Percentiles rank a stretch among this genome's conserved stretches.
phyloP scores from a whole-genome alignment of 1,284 basidiomycete species.

The Cryptococcus neoformans region DNA sequence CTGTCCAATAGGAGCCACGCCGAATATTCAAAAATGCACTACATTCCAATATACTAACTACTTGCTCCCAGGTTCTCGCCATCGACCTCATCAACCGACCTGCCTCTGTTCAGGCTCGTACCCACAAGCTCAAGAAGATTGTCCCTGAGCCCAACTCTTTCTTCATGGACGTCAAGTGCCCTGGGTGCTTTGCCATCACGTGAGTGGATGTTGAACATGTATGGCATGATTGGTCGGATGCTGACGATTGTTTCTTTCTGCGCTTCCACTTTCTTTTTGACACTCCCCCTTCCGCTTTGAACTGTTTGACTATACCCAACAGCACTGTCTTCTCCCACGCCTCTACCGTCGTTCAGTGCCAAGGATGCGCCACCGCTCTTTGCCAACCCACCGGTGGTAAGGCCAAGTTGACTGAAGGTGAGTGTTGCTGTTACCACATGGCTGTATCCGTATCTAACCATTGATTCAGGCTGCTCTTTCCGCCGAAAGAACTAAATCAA shows the following conservation, averaged over 20 bases:
- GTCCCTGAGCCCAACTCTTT: constrained; percentile 98
- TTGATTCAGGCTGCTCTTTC: constrained; percentile 51
- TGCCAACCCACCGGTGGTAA: constrained; percentile 99
- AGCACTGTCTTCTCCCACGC: constrained; percentile 53
- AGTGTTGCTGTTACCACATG: constrained; percentile 40
- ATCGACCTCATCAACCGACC: constrained; percentile 98
- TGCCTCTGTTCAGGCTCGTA: constrained; percentile 76
- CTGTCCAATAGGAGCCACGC: too few species aligned
- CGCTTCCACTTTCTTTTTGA: background rate
- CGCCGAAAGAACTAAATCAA: constrained; percentile 51
- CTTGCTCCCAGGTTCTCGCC: constrained; percentile 76
- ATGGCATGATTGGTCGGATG: background rate
- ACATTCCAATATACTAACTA: background rate
- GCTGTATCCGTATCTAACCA: constrained; percentile 2
- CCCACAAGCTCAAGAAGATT: constrained; percentile 99
- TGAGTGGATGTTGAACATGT: constrained; percentile 16
- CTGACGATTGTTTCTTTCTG: background rate
- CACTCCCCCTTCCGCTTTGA: background rate
- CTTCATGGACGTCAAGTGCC: constrained; percentile 99
- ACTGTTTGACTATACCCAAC: background rate
- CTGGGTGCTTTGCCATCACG: constrained; percentile 64
- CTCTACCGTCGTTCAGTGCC: constrained; percentile 61
- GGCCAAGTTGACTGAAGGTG: constrained; percentile 97
- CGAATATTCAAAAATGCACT: too few species aligned
- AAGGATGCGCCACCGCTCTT: constrained; percentile 89